Base-by-base conservation (phyloP, 129 eudicot genomes). In the Escallonia herrerae region DNA sequence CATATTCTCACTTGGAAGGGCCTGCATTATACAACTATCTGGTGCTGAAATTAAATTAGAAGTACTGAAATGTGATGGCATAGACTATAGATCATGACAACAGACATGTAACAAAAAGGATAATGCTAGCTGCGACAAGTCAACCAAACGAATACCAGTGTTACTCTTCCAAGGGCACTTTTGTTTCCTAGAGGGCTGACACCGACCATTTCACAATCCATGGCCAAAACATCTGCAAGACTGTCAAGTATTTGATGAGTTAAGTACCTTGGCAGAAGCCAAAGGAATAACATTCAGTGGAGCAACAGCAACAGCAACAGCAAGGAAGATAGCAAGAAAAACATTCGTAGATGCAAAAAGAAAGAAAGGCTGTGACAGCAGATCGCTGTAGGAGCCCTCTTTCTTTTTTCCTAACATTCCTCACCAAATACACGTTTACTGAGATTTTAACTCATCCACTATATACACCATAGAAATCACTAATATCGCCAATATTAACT, bases 171-270 rank as follows among this genome's bases (percentile, higher is more conserved):
- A 66, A 93, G 99, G 54, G 99, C 99, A 65, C 95, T 93, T 80
- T 89, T 93, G 75, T 89, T 89, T 62, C 97, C 97, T 3, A 73
- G 64, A 58, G 86, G 79, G 66, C 95, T 80, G 43, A 89, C 95
- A 50, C 99, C 99, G 66, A 93, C 99, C 99, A 93, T 93, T 82
- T 93, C 99, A 50, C 99, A 93, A 80, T 93, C 99, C 99, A 93
- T 93, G 62, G 81, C 95, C 66, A 93, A 68, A 61, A 5, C 82
- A 60, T 83, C 78, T 64, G 99, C 86, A 46, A 93, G 49, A 66
- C 99, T 89, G 95, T 62, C 62, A 81, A 64, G 39, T 40, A 58
- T 42, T 42, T 65, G 59, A 62, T 52, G 5, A 49, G 63, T 76
- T 76, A 63, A 39, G 44, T 58, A 56, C 39, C 48, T 71, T 46